These are phyloP conservation scores for Blepharisma japonicum DNA, from an alignment of 73 alveolate genomes.

Conservation along the genomic window DNA sequence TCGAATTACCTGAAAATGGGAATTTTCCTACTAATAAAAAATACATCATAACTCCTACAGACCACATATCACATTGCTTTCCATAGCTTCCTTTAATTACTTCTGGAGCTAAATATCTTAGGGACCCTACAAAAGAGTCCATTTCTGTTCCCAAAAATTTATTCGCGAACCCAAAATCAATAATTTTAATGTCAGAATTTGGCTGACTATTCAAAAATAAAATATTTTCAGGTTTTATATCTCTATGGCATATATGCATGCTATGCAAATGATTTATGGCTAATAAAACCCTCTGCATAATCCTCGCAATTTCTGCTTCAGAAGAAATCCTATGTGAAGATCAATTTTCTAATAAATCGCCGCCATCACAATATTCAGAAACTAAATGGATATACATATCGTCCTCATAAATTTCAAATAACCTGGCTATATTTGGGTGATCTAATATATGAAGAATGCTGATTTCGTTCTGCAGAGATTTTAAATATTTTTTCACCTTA, in stretches of 20 bases:
- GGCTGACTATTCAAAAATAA: conserved; percentile 51
- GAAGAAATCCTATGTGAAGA: not conserved
- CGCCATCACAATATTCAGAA: not conserved
- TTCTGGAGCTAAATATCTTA: conserved; percentile 31
- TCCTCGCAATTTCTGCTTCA: conserved; percentile 28
- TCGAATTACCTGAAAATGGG: conserved; percentile 41
- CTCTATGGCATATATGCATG: conserved; percentile 49
- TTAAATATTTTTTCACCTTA: not conserved
- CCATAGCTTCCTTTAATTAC: conserved; percentile 38
- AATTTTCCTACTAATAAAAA: conserved; percentile 40
- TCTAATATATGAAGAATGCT: not conserved
- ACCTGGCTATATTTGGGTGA: conserved; percentile 9
- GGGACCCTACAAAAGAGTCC: conserved; percentile 33
- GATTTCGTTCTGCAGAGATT: conserved; percentile 10
- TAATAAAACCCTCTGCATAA: conserved; percentile 49
- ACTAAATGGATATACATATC: not conserved
- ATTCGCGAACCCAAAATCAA: conserved; percentile 27
- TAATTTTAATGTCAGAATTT: conserved; percentile 36
- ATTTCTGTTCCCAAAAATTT: conserved; percentile 20
- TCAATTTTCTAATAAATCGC: conserved; percentile 33
- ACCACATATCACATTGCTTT: conserved; percentile 42
- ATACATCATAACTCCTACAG: conserved; percentile 49
- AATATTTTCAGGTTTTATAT: conserved; percentile 38
- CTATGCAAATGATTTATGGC: conserved; percentile 45
- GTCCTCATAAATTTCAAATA: conserved; percentile 5